These are phyloP conservation scores for Auriscalpium vulgare DNA, from an alignment of 768 basidiomycete genomes.

Conservation along the genomic window DNA sequence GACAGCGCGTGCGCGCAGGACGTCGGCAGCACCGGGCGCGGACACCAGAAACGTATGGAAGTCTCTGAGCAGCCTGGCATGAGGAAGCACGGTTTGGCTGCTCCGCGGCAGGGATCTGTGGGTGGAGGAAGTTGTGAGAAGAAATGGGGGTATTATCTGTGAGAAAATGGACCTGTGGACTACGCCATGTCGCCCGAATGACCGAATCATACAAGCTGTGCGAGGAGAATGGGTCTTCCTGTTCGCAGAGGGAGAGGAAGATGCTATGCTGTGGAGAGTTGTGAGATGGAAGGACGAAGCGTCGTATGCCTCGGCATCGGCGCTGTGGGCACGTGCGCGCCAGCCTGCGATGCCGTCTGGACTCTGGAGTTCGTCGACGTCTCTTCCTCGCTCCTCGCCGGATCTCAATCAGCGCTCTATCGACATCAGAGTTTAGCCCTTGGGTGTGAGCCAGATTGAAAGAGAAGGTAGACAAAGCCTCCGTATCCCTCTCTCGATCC, in stretches of 20 bases:
- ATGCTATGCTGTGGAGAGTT: neutral
- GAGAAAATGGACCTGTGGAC: constrained; percentile 25
- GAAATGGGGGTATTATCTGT: neutral
- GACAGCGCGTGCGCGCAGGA: neutral
- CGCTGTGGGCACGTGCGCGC: neutral
- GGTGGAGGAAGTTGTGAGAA: neutral
- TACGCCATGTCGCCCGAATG: constrained; percentile 29
- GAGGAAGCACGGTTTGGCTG: neutral
- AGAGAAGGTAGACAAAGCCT: too few species aligned
- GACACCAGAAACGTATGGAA: neutral
- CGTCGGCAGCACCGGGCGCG: neutral
- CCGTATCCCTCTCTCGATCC: too few species aligned
- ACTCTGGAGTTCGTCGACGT: too few species aligned
- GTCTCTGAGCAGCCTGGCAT: neutral
- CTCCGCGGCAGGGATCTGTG: neutral
- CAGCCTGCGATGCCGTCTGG: neutral
- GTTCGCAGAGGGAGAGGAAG: neutral
- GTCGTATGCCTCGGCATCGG: neutral
- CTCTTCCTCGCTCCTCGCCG: too few species aligned
- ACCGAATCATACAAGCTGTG: constrained; percentile 29
- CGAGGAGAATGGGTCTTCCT: neutral
- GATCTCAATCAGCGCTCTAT: neutral
- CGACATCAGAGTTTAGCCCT: too few species aligned
- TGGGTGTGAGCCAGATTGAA: too few species aligned
- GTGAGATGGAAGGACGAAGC: neutral